Percentiles rank a stretch among this genome's conserved stretches.
These are phyloP conservation scores for Cladophialophora carrionii DNA, from an alignment of 2,329 filamentous ascomycete species.

Conservation along the genomic window DNA sequence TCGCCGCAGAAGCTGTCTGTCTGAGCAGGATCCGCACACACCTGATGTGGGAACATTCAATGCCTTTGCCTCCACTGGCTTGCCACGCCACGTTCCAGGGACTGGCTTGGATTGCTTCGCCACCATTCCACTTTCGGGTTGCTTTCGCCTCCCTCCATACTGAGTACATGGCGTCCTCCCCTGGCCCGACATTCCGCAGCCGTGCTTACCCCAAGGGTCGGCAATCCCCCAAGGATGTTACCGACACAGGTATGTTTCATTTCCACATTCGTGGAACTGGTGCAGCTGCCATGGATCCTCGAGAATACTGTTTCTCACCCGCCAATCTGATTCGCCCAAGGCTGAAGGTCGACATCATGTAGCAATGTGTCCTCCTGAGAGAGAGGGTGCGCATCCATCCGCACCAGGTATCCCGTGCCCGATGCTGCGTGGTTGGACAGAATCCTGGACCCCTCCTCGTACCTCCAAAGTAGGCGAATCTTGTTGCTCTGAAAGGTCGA, in stretches of 20 bases:
- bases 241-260: background rate
- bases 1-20: background rate
- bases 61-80: background rate
- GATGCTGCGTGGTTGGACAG: background rate
- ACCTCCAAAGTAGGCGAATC: background rate
- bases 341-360: background rate
- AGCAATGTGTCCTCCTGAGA: background rate
- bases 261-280: background rate
- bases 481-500: background rate
- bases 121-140: slow-evolving; percentile 1
- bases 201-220: slow-evolving; percentile 3
- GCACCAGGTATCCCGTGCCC: background rate
- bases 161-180: background rate
- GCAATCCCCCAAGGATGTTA: background rate
- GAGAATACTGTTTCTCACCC: background rate
- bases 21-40: background rate
- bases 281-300: background rate
- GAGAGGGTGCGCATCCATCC: background rate
- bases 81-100: background rate
- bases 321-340: background rate
- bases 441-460: background rate
- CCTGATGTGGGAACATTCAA: background rate
- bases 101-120: background rate
- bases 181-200: slow-evolving; percentile 11
- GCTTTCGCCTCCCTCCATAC: background rate